Conservation (phyloP, 352 stramenopile species). For the Phytophthora citricola region DNA sequence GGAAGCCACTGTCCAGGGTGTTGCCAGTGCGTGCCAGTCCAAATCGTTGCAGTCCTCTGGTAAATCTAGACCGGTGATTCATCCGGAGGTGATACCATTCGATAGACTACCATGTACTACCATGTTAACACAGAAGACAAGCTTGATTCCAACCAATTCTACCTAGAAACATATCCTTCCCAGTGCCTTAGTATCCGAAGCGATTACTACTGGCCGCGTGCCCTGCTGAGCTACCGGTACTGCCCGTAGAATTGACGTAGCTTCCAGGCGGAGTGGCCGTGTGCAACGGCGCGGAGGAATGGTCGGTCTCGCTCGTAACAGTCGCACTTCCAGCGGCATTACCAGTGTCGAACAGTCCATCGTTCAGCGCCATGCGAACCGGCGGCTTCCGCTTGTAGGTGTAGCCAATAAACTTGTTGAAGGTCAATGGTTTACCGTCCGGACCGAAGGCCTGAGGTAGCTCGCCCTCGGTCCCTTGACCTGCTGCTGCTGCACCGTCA, state of each 20-base stretch:
- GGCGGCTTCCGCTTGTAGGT: conserved; percentile 91
- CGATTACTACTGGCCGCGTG: conserved; percentile 4
- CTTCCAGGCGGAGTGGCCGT: conserved; percentile 4
- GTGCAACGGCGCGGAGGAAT: conserved; percentile 1
- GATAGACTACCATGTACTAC: no score
- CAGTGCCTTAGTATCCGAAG: conserved; percentile 11
- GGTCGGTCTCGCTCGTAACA: not conserved
- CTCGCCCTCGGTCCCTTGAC: conserved; percentile 25
- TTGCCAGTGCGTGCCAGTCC: conserved; percentile 2
- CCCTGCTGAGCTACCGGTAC: not conserved
- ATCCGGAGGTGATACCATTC: no score
- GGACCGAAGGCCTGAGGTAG: conserved; percentile 57
- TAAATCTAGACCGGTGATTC: conserved; percentile 3
- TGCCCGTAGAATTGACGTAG: conserved; percentile 7
- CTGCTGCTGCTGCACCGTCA: conserved; percentile 7
- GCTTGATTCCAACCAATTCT: conserved; percentile 7
- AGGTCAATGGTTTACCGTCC: conserved; percentile 84
- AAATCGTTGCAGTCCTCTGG: not conserved
- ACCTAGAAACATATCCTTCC: conserved; percentile 19
- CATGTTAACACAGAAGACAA: no score
- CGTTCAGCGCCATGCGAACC: conserved; percentile 80
- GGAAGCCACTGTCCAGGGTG: conserved; percentile 17
- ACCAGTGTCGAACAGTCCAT: conserved; percentile 66
- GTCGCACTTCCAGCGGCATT: not conserved
- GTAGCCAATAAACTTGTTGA: conserved; percentile 94